Conservation (phyloP, 768 basidiomycete genomes). For the Psilocybe cubensis region DNA sequence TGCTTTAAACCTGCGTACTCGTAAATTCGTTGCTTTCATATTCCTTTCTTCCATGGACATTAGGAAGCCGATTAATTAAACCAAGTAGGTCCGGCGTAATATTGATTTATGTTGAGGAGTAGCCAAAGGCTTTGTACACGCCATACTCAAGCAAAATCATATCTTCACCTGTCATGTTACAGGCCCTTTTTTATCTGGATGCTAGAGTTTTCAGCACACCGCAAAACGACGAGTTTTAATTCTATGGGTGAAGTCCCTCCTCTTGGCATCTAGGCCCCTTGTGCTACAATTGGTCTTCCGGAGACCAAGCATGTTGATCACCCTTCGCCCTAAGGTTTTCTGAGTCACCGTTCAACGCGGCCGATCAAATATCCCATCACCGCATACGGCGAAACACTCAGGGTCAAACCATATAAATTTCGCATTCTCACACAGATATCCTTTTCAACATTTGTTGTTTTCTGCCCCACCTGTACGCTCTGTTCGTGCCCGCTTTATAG, state of each 20-base stretch:
- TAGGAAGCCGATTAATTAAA: not conserved
- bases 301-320: not conserved
- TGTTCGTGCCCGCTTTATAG: not conserved
- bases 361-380: not conserved
- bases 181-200: too few relatives aligned
- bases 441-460: not conserved
- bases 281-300: not conserved
- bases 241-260: too few relatives aligned
- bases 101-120: too few relatives aligned
- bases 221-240: too few relatives aligned
- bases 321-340: not conserved
- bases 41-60: not conserved
- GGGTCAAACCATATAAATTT: not conserved
- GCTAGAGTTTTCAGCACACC: too few relatives aligned
- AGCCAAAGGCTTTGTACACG: too few relatives aligned
- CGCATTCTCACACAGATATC: not conserved
- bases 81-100: not conserved
- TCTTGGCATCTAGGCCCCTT: too few relatives aligned
- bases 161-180: too few relatives aligned
- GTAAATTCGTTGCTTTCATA: constrained; percentile 1
- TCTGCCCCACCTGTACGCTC: not conserved
- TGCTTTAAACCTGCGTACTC: constrained; percentile 5
- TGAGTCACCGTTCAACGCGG: too few relatives aligned
- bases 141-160: too few relatives aligned
- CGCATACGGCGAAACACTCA: not conserved